Base-by-base conservation (phyloP, 352 stramenopile genomes). In the Phytophthora hybrid region DNA sequence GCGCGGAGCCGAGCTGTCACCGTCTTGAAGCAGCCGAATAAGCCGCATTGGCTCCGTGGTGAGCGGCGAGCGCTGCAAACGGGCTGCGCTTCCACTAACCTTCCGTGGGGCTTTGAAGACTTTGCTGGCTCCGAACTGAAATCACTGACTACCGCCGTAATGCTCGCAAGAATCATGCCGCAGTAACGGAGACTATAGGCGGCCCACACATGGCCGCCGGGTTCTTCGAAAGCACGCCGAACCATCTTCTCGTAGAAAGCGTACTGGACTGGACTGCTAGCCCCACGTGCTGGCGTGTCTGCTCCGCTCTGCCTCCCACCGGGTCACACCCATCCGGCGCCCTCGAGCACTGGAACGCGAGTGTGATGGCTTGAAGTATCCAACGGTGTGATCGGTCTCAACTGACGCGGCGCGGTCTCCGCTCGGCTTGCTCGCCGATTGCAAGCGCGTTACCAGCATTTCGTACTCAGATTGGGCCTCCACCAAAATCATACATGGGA, bases 171-270 rank as follows among this genome's bases (percentile, higher is more conserved):
- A 69, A 77, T 77, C 60, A 57, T 59, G 54, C 44, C 26, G 19
- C 16, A 29, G 69, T 77, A 77, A 77, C 74, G 49, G 69, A 69
- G 69, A 59, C 68, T 58, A 55, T 62, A 63, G 68, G 56, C 57
- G 54, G n/a, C 49, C 64, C 46, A 74, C 52, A 62, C 44, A 66
- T 13, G 21, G 37, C 14, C 32, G 9, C 71, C 63, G 51, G 54
- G 51, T 75, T 78, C 66, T 51, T 71, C 52, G 71, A 78, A 78
- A 70, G 56, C 59, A 73, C 69, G 58, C 44, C 68, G 71, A 77
- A 77, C 23, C 26, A 37, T 73, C 71, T 66, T 44, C 16, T 49
- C 41, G 14, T 59, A 59, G 59, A 69, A 67, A 19, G 26, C 29
- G 23, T 51, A 46, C 70, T 73, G 70, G 51, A 76, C 69, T 61